phyloP scores from a whole-genome alignment of 805 yeast species.

The Starmerella floris region DNA sequence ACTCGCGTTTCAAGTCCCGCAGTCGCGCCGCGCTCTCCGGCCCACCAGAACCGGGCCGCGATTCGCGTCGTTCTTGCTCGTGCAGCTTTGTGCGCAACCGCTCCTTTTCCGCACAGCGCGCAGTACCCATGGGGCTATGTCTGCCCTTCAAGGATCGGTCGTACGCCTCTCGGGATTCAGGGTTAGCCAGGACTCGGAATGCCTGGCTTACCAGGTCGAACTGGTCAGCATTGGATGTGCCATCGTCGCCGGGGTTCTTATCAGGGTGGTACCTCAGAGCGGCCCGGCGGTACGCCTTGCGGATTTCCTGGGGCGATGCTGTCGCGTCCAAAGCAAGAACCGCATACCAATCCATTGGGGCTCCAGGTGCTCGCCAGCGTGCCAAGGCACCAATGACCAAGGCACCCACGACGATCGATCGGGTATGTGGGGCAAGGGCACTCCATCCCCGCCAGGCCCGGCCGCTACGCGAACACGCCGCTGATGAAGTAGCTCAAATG shows the following conservation, averaged over 20 bases:
- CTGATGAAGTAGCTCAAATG: no score
- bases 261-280: conserved; percentile 94
- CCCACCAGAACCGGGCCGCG: not conserved
- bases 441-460: no score
- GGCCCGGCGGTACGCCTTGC: conserved; percentile 78
- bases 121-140: no score
- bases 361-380: no score
- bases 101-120: not conserved
- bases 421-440: no score
- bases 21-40: not conserved
- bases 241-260: conserved; percentile 34
- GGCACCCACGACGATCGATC: no score
- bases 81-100: not conserved
- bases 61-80: not conserved
- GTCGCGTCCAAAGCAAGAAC: conserved; percentile 68
- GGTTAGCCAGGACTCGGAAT: conserved; percentile 20
- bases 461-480: no score
- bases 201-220: conserved; percentile 26
- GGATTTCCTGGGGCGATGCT: conserved; percentile 68
- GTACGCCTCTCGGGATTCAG: conserved; percentile 16
- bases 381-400: no score
- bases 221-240: conserved; percentile 17
- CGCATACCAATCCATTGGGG: conserved; percentile 39
- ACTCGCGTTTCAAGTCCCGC: no score
- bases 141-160: conserved; percentile 13